Evolutionary conservation across 345 rosid genomes (phyloP).

Genomic region (Lenwebbia sp.): DNA sequence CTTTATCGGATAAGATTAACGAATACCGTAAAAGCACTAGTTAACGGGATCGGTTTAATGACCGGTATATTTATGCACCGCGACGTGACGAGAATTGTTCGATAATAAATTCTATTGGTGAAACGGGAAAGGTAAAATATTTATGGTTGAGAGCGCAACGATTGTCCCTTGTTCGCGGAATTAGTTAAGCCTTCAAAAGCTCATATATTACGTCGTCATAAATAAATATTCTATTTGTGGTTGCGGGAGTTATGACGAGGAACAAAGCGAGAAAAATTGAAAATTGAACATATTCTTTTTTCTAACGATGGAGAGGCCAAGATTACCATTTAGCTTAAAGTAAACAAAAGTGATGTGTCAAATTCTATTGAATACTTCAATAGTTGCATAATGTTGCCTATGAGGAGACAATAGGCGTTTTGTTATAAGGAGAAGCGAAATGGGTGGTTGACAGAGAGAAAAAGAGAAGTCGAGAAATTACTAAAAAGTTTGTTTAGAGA

Average conservation of each 20-base stretch:
- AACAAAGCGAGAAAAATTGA: neutral
- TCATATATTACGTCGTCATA: neutral
- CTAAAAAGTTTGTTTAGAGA: too few species aligned
- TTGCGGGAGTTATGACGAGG: neutral
- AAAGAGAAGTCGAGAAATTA: neutral
- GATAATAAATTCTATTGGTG: neutral
- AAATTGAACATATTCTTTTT: neutral
- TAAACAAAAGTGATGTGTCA: neutral
- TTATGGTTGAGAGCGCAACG: neutral
- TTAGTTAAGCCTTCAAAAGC: neutral
- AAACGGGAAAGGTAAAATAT: neutral
- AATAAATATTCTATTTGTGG: neutral
- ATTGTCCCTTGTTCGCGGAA: neutral
- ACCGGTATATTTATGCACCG: neutral
- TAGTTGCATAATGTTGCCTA: neutral
- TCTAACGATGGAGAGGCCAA: neutral
- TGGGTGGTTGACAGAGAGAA: neutral
- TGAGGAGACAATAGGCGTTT: neutral
- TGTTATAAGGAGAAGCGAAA: neutral
- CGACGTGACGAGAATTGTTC: neutral
- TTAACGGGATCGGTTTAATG: neutral
- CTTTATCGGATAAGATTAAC: neutral
- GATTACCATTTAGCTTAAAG: neutral
- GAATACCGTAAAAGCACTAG: neutral
- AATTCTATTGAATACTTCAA: neutral